Percentiles rank a stretch among this genome's conserved stretches.
phyloP scores from a whole-genome alignment of 495 filamentous ascomycete species.

The Pseudomonodictys pantanalensis region DNA sequence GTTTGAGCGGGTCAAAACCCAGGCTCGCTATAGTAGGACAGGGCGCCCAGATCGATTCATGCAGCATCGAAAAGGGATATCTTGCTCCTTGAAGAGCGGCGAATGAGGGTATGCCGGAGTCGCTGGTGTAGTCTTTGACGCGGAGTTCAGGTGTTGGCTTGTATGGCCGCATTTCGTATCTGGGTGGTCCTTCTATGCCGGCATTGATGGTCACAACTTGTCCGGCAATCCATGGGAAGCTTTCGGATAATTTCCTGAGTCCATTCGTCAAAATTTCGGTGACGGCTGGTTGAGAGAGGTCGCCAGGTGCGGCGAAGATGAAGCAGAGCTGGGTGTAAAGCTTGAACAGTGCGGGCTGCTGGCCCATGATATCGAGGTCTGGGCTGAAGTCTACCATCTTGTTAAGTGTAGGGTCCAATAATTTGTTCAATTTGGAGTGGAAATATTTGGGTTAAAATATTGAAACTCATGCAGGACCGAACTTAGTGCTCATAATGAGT shows the following conservation, averaged over 20 bases:
- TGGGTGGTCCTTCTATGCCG: too few species aligned
- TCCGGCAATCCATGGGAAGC: slow-evolving; percentile 56
- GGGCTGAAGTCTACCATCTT: too few species aligned
- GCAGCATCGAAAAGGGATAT: slow-evolving; percentile 55
- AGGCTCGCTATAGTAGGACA: too few species aligned
- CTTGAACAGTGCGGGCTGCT: not conserved
- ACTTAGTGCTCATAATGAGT: too few species aligned
- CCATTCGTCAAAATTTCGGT: slow-evolving; percentile 40
- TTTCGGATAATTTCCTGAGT: slow-evolving; percentile 40
- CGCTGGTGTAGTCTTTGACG: not conserved
- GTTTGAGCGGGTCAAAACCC: too few species aligned
- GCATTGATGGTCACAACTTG: slow-evolving; percentile 49
- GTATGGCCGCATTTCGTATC: slow-evolving; percentile 39
- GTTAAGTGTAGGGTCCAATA: too few species aligned
- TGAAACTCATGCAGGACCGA: too few species aligned
- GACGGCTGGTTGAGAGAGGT: slow-evolving; percentile 35
- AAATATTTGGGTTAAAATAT: too few species aligned
- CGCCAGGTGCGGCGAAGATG: slow-evolving; percentile 39
- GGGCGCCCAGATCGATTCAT: too few species aligned
- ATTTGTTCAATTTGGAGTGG: too few species aligned
- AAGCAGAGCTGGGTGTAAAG: slow-evolving; percentile 50
- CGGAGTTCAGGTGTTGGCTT: slow-evolving; percentile 5
- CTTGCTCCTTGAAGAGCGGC: slow-evolving; percentile 41
- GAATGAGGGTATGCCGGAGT: slow-evolving; percentile 40
- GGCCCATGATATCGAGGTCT: slow-evolving; percentile 7